These are phyloP conservation scores for Geotrichum bryndzae DNA, from an alignment of 1,139 yeast genomes.

Conservation along the genomic window DNA sequence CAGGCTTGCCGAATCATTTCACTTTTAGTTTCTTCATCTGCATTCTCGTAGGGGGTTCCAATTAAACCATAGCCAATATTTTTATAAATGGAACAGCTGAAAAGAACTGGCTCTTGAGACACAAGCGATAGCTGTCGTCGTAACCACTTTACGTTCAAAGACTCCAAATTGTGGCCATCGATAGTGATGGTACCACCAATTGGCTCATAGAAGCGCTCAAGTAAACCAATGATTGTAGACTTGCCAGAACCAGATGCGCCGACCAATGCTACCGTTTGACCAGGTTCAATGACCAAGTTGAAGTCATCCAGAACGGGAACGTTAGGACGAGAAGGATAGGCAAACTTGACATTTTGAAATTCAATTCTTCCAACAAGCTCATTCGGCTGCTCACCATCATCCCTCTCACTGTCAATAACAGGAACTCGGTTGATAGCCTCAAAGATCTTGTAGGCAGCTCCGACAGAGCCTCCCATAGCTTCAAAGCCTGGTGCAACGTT, in stretches of 20 bases:
- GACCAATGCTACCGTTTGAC: slow-evolving; percentile 80
- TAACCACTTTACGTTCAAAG: slow-evolving; percentile 64
- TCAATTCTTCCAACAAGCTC: slow-evolving; percentile 48
- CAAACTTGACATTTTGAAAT: slow-evolving; percentile 59
- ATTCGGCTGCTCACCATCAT: slow-evolving; percentile 32
- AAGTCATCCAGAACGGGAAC: slow-evolving; percentile 64
- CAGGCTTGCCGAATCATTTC: slow-evolving; percentile 36
- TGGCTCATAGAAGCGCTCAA: slow-evolving; percentile 63
- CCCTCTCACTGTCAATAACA: slow-evolving; percentile 33
- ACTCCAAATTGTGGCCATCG: slow-evolving; percentile 59
- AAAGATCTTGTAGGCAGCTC: slow-evolving; percentile 40
- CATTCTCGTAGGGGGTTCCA: slow-evolving; percentile 49
- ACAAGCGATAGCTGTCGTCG: slow-evolving; percentile 76
- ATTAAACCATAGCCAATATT: slow-evolving; percentile 68
- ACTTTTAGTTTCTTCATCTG: slow-evolving; percentile 31
- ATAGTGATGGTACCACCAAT: slow-evolving; percentile 57
- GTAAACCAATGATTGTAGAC: slow-evolving; percentile 70
- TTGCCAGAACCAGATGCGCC: slow-evolving; percentile 94
- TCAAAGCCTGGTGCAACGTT: slow-evolving; percentile 40
- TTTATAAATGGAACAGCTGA: slow-evolving; percentile 72
- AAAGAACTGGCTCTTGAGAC: slow-evolving; percentile 80
- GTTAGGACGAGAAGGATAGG: slow-evolving; percentile 85
- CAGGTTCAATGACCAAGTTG: slow-evolving; percentile 53
- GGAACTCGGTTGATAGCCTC: slow-evolving; percentile 42
- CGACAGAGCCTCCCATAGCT: slow-evolving; percentile 37